Base-by-base conservation (phyloP, 805 yeast species). In the Brettanomyces custersianus region DNA sequence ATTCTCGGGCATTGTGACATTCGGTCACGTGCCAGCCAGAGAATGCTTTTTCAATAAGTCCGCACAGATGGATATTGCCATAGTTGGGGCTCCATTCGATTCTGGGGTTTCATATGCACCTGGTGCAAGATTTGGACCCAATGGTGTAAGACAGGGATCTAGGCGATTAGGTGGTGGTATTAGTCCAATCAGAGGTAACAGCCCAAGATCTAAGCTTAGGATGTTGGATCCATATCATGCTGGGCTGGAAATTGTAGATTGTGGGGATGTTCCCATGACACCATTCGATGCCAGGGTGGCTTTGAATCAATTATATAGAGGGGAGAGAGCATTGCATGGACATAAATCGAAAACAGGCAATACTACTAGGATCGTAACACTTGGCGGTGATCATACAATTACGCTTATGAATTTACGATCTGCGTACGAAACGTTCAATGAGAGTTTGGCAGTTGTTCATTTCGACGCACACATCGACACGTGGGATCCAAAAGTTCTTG, bases 391-490 rank as follows among this genome's bases (percentile, higher is more conserved):
- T 48, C 81, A 75, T 44, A 73, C 80, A 4, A 54, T 74, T 26
- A 62, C 75, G 1, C 59, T 74, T 21, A 66, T 72, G 68, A 62
- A 69, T 4, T 52, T 75, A 23, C 64, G 63, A 40, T 63, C 77
- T 10, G 73, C 72, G 2, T 68, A 59, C 42, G 79, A 74, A 44
- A 57, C 62, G 20, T 62, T 52, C 39, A 58, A 60, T 29, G 58
- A 60, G 24, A 52, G 49, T 70, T 37, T 74, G 6, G 65, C 72
- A 4, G 75, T 74, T n/a, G 52, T 74, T 13, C 81, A 77, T 49
- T 77, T 77, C 43, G 85, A 77, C 49, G 66, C 80, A 19, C 86
- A 78, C 52, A 65, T 78, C 30, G 86, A 79, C 55, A 77, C 85
- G 2, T 78, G 84, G 80, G 66, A 76, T 43, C 86, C 86, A 4